Percentiles rank a stretch among this genome's conserved stretches.
These are phyloP conservation scores for Oryza longistaminata DNA, from an alignment of 176 grass and related monocot species.

Conservation along the genomic window DNA sequence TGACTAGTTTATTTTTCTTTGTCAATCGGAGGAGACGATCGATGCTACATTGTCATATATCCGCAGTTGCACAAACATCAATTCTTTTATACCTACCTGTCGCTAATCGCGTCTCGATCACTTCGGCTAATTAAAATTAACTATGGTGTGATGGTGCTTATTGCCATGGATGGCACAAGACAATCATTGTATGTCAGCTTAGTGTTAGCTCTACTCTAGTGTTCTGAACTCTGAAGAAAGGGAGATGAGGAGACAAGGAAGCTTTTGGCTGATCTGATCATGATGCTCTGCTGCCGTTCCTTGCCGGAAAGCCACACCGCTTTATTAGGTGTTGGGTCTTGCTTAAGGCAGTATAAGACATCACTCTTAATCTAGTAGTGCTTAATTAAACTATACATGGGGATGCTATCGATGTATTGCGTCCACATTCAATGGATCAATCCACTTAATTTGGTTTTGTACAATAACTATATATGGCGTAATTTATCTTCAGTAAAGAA, in stretches of 20 bases:
- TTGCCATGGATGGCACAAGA: neutral
- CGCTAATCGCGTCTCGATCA: neutral
- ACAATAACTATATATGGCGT: neutral
- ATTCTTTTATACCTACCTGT: neutral
- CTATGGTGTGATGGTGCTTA: neutral
- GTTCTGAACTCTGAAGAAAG: neutral
- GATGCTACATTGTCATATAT: too few relatives aligned
- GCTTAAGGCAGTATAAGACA: neutral
- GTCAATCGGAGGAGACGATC: too few relatives aligned
- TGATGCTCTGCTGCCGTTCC: neutral
- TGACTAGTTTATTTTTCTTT: too few relatives aligned
- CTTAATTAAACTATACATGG: neutral
- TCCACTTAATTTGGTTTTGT: neutral
- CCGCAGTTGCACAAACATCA: too few relatives aligned
- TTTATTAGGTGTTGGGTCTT: slow-evolving; percentile 25
- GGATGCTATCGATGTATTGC: neutral
- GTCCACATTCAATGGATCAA: slow-evolving; percentile 42
- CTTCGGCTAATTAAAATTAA: neutral
- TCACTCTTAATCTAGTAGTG: neutral
- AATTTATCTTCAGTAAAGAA: neutral
- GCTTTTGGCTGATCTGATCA: neutral
- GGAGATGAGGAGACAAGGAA: neutral
- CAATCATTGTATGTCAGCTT: neutral
- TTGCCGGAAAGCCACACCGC: slow-evolving; percentile 8
- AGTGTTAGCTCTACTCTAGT: neutral